phyloP scores from a whole-genome alignment of 2,329 filamentous ascomycete genomes.

The Fonsecaea pedrosoi region DNA sequence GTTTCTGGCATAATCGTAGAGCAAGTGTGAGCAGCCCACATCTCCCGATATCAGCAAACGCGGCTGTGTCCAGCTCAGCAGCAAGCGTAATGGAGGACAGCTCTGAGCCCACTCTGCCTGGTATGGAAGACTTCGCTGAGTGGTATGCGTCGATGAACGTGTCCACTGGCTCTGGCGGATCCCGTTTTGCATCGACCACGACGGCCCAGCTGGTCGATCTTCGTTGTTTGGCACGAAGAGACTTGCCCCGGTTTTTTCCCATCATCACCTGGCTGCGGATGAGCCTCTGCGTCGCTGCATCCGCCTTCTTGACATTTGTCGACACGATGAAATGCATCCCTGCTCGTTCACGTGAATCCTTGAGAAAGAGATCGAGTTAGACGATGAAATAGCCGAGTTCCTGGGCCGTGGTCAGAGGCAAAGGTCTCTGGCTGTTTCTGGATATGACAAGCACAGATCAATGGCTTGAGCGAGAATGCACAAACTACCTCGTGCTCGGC shows the following conservation, averaged over 20 bases:
- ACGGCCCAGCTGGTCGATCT: background rate
- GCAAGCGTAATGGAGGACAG: conserved; percentile 42
- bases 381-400: too few relatives aligned
- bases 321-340: conserved; percentile 30
- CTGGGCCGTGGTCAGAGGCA: background rate
- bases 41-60: conserved; percentile 41
- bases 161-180: conserved; percentile 16
- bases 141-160: conserved; percentile 11
- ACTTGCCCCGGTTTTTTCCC: conserved; percentile 28
- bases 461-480: background rate
- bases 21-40: conserved; percentile 39
- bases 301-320: conserved; percentile 22
- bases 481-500: too few relatives aligned
- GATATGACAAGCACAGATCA: background rate
- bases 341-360: background rate
- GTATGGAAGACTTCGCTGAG: conserved; percentile 11
- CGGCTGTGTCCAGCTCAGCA: conserved; percentile 41
- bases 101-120: conserved; percentile 31
- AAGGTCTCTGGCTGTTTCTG: background rate
- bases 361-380: background rate
- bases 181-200: conserved; percentile 16
- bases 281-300: conserved; percentile 23
- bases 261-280: conserved; percentile 34
- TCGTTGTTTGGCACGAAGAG: conserved; percentile 10
- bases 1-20: background rate